Base-by-base conservation (phyloP, 2,329 filamentous ascomycete species). In the Neofusicoccum sp. region DNA sequence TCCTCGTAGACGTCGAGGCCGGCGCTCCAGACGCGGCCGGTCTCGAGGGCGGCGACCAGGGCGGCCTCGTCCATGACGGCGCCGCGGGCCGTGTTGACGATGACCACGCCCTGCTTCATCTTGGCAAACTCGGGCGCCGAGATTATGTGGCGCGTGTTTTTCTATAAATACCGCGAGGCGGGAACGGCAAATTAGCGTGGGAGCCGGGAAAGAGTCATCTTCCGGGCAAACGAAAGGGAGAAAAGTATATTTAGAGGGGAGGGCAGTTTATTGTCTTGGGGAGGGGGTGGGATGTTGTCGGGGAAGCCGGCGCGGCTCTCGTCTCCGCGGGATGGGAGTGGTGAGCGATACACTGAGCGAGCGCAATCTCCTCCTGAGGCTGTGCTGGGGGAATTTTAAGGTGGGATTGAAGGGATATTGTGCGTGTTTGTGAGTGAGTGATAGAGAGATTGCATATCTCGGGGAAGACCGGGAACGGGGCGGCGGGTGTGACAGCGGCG, bases 1-100 rank as follows among this genome's bases (percentile, higher is more conserved):
- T 92, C 80, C 71, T 96, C 91, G 69, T 87, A 96, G 53, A 96
- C 91, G 71, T 96, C 91, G 4, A 96, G 80, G 1, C 91, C 91
- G 12, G 80, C 87, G 9, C 85, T 88, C 65, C 82, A 82, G 43
- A 96, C 89, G 62, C 86, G 84, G 6, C 90, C 90, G 14, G 78
- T 81, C 20, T 88, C 82, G 1, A 96, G 80, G 1, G 90, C 90
- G 45, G 85, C 77, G 5, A 93, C 91, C 6, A 96, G 84, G 1
- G 90, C 91, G 6, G 81, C 86, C 75, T 96, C 91, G 68, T 96
- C 88, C 69, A 96, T 89, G 60, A 95, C 86, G 31, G 89, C 89
- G 26, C 91, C 91, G 16, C 91, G 86, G 8, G 91, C 90, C 0
- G 91, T 93, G 77, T 95, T 96, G 68, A 95, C 82, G 31, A 96